Evolutionary conservation across 2,329 filamentous ascomycete species (phyloP).

Genomic region (Colletotrichum sp.): DNA sequence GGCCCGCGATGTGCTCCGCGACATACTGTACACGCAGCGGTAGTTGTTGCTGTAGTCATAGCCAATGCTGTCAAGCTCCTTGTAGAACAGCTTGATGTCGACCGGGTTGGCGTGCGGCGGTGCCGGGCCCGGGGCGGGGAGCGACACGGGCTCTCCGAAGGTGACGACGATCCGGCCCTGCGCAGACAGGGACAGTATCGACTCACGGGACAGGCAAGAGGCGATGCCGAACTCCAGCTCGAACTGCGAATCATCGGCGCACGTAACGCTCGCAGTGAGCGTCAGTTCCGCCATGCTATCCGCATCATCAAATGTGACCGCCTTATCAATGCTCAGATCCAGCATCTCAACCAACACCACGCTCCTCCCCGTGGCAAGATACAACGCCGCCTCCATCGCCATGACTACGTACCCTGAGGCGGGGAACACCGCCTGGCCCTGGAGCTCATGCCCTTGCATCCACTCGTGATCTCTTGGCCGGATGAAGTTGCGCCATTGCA

Average conservation of each 20-base stretch:
- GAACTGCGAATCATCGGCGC: background rate
- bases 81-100: background rate
- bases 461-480: conserved; percentile 34
- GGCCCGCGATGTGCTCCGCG: background rate
- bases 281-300: background rate
- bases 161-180: background rate
- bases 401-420: conserved; percentile 47
- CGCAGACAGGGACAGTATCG: background rate
- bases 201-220: background rate
- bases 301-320: background rate
- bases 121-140: background rate
- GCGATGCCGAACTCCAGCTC: background rate
- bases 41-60: background rate
- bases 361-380: background rate
- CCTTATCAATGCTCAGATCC: background rate
- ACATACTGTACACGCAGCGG: background rate
- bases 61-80: background rate
- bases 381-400: conserved; percentile 43
- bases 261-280: background rate
- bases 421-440: conserved; percentile 46
- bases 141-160: background rate
- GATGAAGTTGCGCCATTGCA: background rate
- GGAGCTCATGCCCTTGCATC: conserved; percentile 39
- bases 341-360: background rate
- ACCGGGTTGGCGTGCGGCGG: background rate